phyloP scores from a whole-genome alignment of 148 eudicot species.

The Suaeda aralocaspica region DNA sequence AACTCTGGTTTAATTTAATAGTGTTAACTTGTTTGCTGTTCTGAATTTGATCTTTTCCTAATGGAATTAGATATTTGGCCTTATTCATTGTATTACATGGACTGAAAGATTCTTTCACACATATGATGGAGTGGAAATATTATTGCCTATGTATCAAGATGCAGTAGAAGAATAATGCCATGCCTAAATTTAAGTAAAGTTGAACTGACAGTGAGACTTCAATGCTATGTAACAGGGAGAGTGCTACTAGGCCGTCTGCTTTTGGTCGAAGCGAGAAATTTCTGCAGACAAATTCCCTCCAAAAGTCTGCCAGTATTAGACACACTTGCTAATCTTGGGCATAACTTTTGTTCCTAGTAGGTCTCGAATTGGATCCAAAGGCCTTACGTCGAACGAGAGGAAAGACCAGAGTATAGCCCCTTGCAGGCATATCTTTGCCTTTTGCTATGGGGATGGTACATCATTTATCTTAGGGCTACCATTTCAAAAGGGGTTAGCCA shows the following conservation, averaged over 20 bases:
- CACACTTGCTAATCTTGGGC: conserved; percentile 77
- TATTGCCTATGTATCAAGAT: too few relatives aligned
- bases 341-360: conserved; percentile 73
- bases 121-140: too few relatives aligned
- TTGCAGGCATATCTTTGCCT: conserved; percentile 69
- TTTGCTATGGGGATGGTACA: conserved; percentile 63
- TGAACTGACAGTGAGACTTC: background rate
- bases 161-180: background rate
- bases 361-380: conserved; percentile 64
- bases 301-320: conserved; percentile 69
- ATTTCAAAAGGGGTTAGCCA: conserved; percentile 50
- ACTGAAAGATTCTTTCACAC: too few relatives aligned
- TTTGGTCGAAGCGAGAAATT: conserved; percentile 56
- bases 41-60: background rate
- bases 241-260: conserved; percentile 75
- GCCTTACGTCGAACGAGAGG: conserved; percentile 66
- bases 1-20: background rate
- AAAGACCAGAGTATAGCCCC: conserved; percentile 62
- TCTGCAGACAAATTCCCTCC: conserved; percentile 55
- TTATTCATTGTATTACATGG: background rate
- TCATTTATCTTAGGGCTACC: conserved; percentile 54
- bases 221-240: conserved; percentile 47
- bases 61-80: background rate
- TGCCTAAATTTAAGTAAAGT: background rate
- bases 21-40: background rate